Base-by-base conservation (phyloP, 164 flowering plant species). In the Chimonanthus salicifolius region DNA sequence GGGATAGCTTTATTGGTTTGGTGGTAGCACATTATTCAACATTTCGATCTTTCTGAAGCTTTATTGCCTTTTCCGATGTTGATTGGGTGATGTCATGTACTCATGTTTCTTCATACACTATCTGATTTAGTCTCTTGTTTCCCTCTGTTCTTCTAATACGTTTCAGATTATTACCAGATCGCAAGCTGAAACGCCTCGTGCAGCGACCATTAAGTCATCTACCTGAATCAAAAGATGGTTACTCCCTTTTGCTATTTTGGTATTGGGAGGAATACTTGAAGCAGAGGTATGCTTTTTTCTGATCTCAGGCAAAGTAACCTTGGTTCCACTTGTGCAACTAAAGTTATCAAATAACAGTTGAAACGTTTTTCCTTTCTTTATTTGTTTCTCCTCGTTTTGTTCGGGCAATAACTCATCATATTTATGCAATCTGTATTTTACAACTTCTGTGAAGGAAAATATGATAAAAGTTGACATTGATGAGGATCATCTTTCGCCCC, bases 241-340 rank as follows among this genome's bases (percentile, higher is more conserved):
- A 92, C 70, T 92, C 97, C 49, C 94, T 96, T 78, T 80, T 96
- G 66, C 97, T 96, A 49, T 86, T 92, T 67, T 96, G 99, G 99
- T 84, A 92, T 79, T 96, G 92, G 93, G 99, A 96, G 79, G 98
- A 94, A 43, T 90, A 92, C 81, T 80, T 94, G 78, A 96, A 94
- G 82, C 87, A 84, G 67, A 94, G 98, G 99, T 96, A 83, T 68
- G 49, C 48, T 49, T 2, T 64, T 3, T 13, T 54, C n/a, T 49
- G 49, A 3, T 68, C 10, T 13, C 3, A 54, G 60, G 60, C 3
- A 54, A 54, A 54, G 60, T 54, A n/a, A 54, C 4, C 15, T 54
- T 54, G 11, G 60, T 54, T 54, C 60, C 11, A 54, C 16, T n/a
- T n/a, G 16, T 54, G 60, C n/a, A 54, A 54, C 16, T n/a, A 54